Evolutionary conservation across 768 basidiomycete genomes (phyloP).

Genomic region (Tricholoma saponaceum): DNA sequence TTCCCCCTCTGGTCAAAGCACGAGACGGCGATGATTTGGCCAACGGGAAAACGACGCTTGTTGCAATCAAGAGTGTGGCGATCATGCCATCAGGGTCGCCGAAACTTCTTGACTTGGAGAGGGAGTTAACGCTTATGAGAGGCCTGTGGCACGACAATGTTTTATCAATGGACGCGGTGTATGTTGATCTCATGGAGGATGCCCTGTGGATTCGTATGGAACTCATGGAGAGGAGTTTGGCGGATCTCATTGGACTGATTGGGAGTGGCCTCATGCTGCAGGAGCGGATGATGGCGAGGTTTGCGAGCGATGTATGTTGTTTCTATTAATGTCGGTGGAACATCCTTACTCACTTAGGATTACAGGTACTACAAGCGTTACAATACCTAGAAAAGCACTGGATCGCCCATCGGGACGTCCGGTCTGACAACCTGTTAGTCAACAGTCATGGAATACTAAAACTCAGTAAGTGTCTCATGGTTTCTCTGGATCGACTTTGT

Average conservation of each 20-base stretch:
- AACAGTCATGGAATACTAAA: constrained; percentile 69
- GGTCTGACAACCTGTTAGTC: constrained; percentile 79
- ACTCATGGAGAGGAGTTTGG: constrained; percentile 84
- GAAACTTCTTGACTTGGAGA: constrained; percentile 60
- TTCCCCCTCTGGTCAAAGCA: constrained; percentile 36
- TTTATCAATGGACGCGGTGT: constrained; percentile 63
- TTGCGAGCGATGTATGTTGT: constrained; percentile 69
- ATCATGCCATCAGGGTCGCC: constrained; percentile 53
- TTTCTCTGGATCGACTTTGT: not conserved
- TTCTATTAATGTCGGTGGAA: constrained; percentile 1
- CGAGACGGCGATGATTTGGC: constrained; percentile 32
- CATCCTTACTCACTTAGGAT: constrained; percentile 5
- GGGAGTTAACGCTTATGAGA: constrained; percentile 58
- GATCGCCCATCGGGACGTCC: constrained; percentile 81
- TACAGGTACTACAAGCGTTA: constrained; percentile 61
- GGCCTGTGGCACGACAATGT: constrained; percentile 58
- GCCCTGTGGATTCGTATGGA: constrained; percentile 88
- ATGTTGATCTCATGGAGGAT: constrained; percentile 61
- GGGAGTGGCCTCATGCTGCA: constrained; percentile 58
- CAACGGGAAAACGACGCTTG: constrained; percentile 35
- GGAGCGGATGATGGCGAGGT: constrained; percentile 69
- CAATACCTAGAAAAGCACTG: constrained; percentile 58
- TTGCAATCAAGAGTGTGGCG: constrained; percentile 75
- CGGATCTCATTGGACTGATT: constrained; percentile 69
- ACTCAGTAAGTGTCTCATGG: constrained; percentile 46